These are phyloP conservation scores for Mortierella sp. DNA, from an alignment of 371 early-diverging fungal genomes.

Conservation along the genomic window DNA sequence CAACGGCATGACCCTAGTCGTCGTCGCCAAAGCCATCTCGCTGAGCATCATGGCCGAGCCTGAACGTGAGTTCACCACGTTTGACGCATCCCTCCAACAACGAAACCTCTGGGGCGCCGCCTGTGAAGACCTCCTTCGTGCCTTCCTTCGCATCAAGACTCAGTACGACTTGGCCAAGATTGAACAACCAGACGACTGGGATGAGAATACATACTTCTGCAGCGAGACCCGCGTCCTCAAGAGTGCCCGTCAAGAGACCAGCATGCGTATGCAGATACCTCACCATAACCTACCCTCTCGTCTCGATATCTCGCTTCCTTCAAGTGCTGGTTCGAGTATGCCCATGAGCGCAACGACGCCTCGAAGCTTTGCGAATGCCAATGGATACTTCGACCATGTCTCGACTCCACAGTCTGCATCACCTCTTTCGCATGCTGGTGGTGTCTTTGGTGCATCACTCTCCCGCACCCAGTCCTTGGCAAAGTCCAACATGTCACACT, in stretches of 20 bases:
- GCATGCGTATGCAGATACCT: constrained; percentile 20
- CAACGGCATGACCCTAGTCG: constrained; percentile 50
- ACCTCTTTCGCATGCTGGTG: constrained; percentile 30
- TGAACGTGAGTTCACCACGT: constrained; percentile 46
- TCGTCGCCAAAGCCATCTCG: constrained; percentile 55
- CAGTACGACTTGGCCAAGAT: constrained; percentile 51
- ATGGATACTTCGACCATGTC: constrained; percentile 40
- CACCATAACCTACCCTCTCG: constrained; percentile 26
- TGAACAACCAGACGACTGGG: constrained; percentile 51
- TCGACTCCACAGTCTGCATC: constrained; percentile 28
- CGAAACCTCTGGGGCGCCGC: constrained; percentile 55
- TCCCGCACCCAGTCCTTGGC: constrained; percentile 41
- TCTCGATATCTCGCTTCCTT: constrained; percentile 44
- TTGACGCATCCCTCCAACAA: constrained; percentile 54
- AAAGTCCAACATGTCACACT: constrained; percentile 17
- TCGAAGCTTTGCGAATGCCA: constrained; percentile 15
- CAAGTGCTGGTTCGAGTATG: constrained; percentile 36
- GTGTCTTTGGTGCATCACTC: constrained; percentile 17
- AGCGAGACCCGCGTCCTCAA: constrained; percentile 48
- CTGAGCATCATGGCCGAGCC: constrained; percentile 57
- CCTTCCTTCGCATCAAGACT: constrained; percentile 56
- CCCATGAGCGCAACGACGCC: constrained; percentile 31
- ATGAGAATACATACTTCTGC: constrained; percentile 55
- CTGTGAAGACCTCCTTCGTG: constrained; percentile 53
- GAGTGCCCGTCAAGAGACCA: constrained; percentile 44